A percentile compares a stretch with the other conserved stretches of the same genome.
phyloP scores from a whole-genome alignment of 202 grass and related monocot genomes.

The Carex arenaria region DNA sequence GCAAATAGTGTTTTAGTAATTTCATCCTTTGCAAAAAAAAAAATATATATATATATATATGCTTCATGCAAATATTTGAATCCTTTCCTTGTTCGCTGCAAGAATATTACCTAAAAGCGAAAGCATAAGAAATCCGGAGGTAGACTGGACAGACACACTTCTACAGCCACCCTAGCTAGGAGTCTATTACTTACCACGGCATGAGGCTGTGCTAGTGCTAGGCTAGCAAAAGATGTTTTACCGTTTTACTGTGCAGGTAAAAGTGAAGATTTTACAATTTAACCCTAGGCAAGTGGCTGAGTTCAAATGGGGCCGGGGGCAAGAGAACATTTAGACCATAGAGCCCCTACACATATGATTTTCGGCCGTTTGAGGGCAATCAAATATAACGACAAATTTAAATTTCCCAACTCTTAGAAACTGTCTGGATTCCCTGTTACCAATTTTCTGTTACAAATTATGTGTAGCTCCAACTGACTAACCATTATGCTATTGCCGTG shows the following conservation, averaged over 20 bases:
- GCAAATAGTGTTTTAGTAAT: too few species aligned
- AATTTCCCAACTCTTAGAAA: slow-evolving; percentile 16
- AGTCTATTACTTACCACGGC: background rate
- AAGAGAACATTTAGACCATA: background rate
- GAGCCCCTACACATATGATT: background rate
- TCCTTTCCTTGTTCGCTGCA: background rate
- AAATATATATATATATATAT: background rate
- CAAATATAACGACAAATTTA: slow-evolving; percentile 29
- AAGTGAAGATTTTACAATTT: slow-evolving; percentile 17
- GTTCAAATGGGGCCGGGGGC: background rate
- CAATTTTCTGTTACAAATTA: background rate
- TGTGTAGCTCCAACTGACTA: background rate
- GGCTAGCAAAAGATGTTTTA: background rate
- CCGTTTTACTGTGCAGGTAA: slow-evolving; percentile 14
- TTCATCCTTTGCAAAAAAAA: too few species aligned
- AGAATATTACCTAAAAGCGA: background rate
- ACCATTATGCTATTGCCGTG: background rate
- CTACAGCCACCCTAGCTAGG: background rate
- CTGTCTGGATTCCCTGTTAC: background rate
- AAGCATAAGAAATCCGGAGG: background rate
- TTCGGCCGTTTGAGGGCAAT: slow-evolving; percentile 8
- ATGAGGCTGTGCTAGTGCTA: background rate
- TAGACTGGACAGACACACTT: background rate
- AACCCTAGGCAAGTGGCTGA: slow-evolving; percentile 16
- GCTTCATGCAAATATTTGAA: background rate